Evolutionary conservation across 768 basidiomycete species (phyloP).

Genomic region (Saitozyma sp.): DNA sequence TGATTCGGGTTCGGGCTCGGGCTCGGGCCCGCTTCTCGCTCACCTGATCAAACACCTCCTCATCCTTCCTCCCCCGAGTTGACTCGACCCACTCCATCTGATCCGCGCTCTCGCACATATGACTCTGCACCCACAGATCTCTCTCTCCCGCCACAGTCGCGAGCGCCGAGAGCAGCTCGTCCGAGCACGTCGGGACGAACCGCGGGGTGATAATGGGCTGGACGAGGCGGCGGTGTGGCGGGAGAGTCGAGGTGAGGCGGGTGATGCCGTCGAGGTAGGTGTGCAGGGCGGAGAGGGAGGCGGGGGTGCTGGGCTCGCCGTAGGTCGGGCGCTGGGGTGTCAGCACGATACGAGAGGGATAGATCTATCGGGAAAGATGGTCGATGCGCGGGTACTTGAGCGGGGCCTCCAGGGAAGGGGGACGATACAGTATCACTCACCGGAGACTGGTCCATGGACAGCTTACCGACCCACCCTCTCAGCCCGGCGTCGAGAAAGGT

Average conservation of each 20-base stretch:
- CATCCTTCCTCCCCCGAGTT: constrained; percentile 65
- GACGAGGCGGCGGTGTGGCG: constrained; percentile 60
- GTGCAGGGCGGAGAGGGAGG: constrained; percentile 59
- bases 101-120: constrained; percentile 76
- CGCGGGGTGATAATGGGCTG: constrained; percentile 84
- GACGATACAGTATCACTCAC: constrained; percentile 9
- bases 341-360: background rate
- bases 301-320: constrained; percentile 59
- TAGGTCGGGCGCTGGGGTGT: constrained; percentile 62
- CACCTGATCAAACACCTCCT: constrained; percentile 73
- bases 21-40: background rate
- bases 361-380: background rate
- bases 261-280: constrained; percentile 63
- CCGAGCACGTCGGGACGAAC: constrained; percentile 84
- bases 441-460: constrained; percentile 83
- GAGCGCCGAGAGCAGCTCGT: constrained; percentile 66
- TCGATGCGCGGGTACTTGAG: too few species aligned
- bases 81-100: constrained; percentile 70
- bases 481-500: constrained; percentile 71
- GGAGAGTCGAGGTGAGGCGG: constrained; percentile 54
- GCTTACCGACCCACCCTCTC: constrained; percentile 80
- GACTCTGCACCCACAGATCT: constrained; percentile 70
- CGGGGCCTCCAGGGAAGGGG: too few species aligned
- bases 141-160: constrained; percentile 59
- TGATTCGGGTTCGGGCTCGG: too few species aligned